These are phyloP conservation scores for Geotrichum cucujoidarum DNA, from an alignment of 1,139 yeast species.

Conservation along the genomic window DNA sequence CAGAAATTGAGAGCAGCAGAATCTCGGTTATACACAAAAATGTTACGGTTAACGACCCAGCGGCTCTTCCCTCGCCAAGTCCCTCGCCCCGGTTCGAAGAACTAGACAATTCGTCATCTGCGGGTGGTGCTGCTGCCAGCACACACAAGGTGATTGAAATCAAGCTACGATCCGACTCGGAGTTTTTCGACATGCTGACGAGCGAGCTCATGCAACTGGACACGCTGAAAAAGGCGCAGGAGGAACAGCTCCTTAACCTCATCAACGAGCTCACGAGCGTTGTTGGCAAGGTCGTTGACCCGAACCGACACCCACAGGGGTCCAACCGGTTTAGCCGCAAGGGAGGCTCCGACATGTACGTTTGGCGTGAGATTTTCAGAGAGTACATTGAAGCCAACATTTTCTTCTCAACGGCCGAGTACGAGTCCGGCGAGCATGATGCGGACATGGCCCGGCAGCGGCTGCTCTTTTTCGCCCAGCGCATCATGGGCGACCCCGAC, in stretches of 20 bases:
- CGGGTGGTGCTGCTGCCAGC: background rate
- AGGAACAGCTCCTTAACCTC: constrained; percentile 42
- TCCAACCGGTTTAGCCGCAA: constrained; percentile 8
- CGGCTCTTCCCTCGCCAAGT: background rate
- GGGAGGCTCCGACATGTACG: constrained; percentile 51
- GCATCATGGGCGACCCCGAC: constrained; percentile 25
- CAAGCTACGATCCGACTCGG: constrained; percentile 40
- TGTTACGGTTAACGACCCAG: background rate
- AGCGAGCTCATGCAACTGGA: constrained; percentile 52
- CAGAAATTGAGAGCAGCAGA: constrained; percentile 15
- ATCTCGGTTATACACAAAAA: constrained; percentile 1
- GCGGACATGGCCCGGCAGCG: constrained; percentile 36
- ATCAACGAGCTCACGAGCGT: constrained; percentile 44
- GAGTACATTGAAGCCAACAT: constrained; percentile 63
- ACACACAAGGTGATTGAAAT: constrained; percentile 31
- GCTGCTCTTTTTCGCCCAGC: constrained; percentile 43
- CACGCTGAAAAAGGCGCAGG: constrained; percentile 44
- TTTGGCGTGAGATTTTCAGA: constrained; percentile 68
- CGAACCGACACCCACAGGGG: constrained; percentile 30
- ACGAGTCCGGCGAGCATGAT: constrained; percentile 43
- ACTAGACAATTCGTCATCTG: background rate
- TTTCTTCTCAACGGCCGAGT: constrained; percentile 54
- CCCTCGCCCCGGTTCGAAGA: background rate
- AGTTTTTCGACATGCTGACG: constrained; percentile 56
- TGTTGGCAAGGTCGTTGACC: constrained; percentile 42